These are phyloP conservation scores for Martiniozyma asiatica DNA, from an alignment of 1,139 yeast species.

Conservation along the genomic window DNA sequence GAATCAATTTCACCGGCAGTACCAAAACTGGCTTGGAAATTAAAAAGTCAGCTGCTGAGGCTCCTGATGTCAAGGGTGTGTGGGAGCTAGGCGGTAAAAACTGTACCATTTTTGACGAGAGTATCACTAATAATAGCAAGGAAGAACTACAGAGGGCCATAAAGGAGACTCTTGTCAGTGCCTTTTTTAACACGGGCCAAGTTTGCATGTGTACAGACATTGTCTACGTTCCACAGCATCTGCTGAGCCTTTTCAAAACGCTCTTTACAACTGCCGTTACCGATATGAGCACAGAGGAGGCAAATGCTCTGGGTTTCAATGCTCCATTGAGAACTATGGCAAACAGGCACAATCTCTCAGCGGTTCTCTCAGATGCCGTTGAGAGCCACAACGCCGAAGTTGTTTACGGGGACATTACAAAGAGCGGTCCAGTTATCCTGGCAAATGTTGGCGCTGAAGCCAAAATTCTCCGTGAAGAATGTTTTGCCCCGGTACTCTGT, in stretches of 20 bases:
- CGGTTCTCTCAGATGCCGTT: slow-evolving; percentile 31
- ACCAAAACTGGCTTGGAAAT: slow-evolving; percentile 27
- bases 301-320: slow-evolving; percentile 18
- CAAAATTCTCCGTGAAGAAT: slow-evolving; percentile 27
- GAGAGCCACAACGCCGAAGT: slow-evolving; percentile 29
- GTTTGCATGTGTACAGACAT: slow-evolving; percentile 36
- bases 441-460: slow-evolving; percentile 25
- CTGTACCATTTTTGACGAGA: slow-evolving; percentile 21
- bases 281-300: slow-evolving; percentile 14
- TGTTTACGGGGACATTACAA: slow-evolving; percentile 17
- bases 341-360: slow-evolving; percentile 20
- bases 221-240: slow-evolving; percentile 23
- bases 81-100: slow-evolving; percentile 37
- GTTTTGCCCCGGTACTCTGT: slow-evolving; percentile 37
- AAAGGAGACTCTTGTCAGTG: slow-evolving; percentile 3
- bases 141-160: slow-evolving; percentile 27
- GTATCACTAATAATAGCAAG: neutral
- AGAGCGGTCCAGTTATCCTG: slow-evolving; percentile 25
- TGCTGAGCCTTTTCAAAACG: slow-evolving; percentile 16
- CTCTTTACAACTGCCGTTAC: slow-evolving; percentile 11
- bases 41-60: slow-evolving; percentile 25
- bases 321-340: slow-evolving; percentile 23
- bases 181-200: slow-evolving; percentile 11
- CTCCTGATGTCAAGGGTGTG: slow-evolving; percentile 26
- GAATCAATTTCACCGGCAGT: slow-evolving; percentile 35